Base-by-base conservation (phyloP, 768 basidiomycete genomes). In the Roridomyces roridus region DNA sequence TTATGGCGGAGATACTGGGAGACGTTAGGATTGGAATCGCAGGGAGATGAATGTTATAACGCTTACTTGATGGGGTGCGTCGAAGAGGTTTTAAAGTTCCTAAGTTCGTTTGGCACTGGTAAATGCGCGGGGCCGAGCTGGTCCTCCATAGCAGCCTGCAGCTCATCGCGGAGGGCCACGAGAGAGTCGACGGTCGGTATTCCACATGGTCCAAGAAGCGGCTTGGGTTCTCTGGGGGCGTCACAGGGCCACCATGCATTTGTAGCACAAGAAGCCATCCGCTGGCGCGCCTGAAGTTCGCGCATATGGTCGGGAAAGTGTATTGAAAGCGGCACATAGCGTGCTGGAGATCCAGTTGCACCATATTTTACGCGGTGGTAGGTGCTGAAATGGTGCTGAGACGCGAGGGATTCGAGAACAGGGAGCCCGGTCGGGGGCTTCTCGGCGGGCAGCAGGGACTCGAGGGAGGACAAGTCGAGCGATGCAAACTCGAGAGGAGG, bases 61-160 rank as follows among this genome's bases (percentile, higher is more conserved):
- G n/a, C 83, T 47, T 59, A 91, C 91, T 93, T 92, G 68, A 96
- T 90, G 7, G 93, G 92, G 71, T 94, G 92, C 0, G 88, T 83
- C 21, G 82, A 78, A 3, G 91, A 92, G 1, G 91, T 94, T 67
- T 91, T 94, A 54, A 87, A 65, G n/a, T n/a, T n/a, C n/a, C n/a
- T n/a, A n/a, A n/a, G n/a, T n/a, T n/a, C n/a, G n/a, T n/a, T n/a
- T 35, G 49, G 48, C 17, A 52, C 25, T 36, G 59, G 26, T 21
- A 39, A 63, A 50, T n/a, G n/a, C n/a, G 49, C 41, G 44, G 44
- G 55, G 34, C 28, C 44, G 53, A 26, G 54, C 5, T 78, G 71
- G 48, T 84, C 78, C 7, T 79, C 73, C 35, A 89, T 83, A 0
- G 87, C 87, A 7, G 77, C 77, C 53, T 75, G 74, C 5, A 90